Evolutionary conservation across 129 eudicot species (phyloP).

Genomic region (Cynara cardunculus): DNA sequence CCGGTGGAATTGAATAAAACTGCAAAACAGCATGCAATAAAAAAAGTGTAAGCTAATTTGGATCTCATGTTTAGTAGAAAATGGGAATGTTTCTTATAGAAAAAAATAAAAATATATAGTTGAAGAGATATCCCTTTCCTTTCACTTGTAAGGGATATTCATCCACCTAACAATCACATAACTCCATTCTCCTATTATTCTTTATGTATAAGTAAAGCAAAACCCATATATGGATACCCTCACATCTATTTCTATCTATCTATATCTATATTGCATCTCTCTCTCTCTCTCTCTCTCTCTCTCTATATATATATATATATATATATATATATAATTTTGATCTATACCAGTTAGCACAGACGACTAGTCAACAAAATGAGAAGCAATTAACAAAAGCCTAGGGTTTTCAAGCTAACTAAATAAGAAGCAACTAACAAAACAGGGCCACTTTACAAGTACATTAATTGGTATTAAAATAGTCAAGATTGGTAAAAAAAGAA

Average conservation of each 20-base stretch:
- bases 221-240: not conserved
- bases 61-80: not conserved
- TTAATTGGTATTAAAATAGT: not conserved
- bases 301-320: too few species aligned
- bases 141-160: constrained; percentile 5
- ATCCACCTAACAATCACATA: not conserved
- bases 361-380: not conserved
- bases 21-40: constrained; percentile 1
- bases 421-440: not conserved
- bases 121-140: not conserved
- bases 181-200: not conserved
- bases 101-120: not conserved
- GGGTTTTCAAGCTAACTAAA: not conserved
- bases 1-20: constrained; percentile 4
- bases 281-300: too few species aligned
- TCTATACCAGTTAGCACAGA: not conserved
- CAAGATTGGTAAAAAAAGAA: too few species aligned
- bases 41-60: not conserved
- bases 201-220: constrained; percentile 24
- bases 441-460: not conserved
- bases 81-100: not conserved
- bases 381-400: not conserved
- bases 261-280: too few species aligned
- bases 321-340: too few species aligned
- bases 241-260: not conserved